Evolutionary conservation across 2,329 filamentous ascomycete genomes (phyloP), one percentile per base, ranked within the genome.

Genomic region (Myriangium duriaei): DNA sequence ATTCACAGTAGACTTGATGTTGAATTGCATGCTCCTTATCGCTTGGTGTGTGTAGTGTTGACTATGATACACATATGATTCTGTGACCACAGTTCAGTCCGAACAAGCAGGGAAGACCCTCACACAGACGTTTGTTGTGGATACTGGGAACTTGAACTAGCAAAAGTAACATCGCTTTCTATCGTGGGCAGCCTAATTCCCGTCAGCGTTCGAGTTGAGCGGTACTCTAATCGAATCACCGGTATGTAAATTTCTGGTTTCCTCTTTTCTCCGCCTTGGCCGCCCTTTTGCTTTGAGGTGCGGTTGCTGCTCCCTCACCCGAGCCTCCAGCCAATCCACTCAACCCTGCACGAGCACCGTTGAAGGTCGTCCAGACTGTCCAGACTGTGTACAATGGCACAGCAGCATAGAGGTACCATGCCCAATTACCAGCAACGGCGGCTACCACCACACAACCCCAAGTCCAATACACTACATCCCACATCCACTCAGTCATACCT

Each of bases 401-500:
- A 0, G 62, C 53, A 3, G 47, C 53, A 59, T 71, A 81, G 24
- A 75, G 47, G 67, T 74, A 74, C 79, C 79, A 83, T 3, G 67
- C 82, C 64, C 79, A 79, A 57, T 95, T 86, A 3, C 91, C 91
- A 33, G 88, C 72, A 17, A 93, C 46, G 11, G 80, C 71, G 11
- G 79, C 86, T n/a, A 80, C 59, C 6, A 79, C 61, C 29, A 84
- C 65, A 38, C 78, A 81, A 9, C 74, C 77, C 79, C 87, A 95
- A 0, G 86, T 95, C 64, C 93, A 85, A 74, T 94, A 96, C 37
- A 94, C 67, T 34, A 94, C 74, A 62, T 98, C 91, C 72, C 93
- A 98, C 81, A 96, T 84, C 67, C 92, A 96, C 63, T 95, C 91
- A 9, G 88, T 96, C 65, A 98, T 64, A 4, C 91, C 91, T 21